Evolutionary conservation across 2,329 filamentous ascomycete species (phyloP), one percentile per base, ranked within the genome.

Genomic region (Mycocentrospora acerina): DNA sequence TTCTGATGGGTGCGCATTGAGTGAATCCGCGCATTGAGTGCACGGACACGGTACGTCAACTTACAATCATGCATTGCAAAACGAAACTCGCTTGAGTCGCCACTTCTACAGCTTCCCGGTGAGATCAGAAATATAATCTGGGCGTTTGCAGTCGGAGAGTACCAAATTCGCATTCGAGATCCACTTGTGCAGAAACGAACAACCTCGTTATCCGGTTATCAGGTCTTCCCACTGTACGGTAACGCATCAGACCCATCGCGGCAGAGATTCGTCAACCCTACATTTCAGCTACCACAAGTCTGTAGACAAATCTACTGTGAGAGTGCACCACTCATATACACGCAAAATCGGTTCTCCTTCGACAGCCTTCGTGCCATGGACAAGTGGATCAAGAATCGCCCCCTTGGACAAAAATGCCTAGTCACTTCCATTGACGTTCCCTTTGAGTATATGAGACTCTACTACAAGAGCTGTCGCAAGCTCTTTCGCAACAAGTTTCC

Each of bases 81-180:
- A 29, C 18, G n/a, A 12, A 54, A 54, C 24, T 32, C 39, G 1
- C 12, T 15, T 2, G 19, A 42, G 4, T 54, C 48, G 6, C 44
- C 48, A 8, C 40, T 54, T 4, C 42, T 54, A 9, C 19, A 22
- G 4, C 44, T 53, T 10, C 51, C 51, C 7, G 38, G 32, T 11
- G 46, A 54, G 14, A 29, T 54, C 9, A 41, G 48, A 15, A 37
- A 37, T 22, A 44, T 37, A 15, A 55, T 53, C 24, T 55, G 43
- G 39, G 2, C n/a, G 9, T 44, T 37, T 16, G 39, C 38, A 3
- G 27, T 51, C 2, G 47, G 40, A 4, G 34, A 38, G 6, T 35
- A 44, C 9, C 27, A 33, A 5, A 30, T 51, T 25, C 15, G 28
- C 15, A 43, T 43, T 4, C 26, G 24, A 14, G 18, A 26, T 10